Percentiles rank a stretch among this genome's conserved stretches.
Conservation (phyloP, 2,329 filamentous ascomycete species). For the Alternaria burnsii region DNA sequence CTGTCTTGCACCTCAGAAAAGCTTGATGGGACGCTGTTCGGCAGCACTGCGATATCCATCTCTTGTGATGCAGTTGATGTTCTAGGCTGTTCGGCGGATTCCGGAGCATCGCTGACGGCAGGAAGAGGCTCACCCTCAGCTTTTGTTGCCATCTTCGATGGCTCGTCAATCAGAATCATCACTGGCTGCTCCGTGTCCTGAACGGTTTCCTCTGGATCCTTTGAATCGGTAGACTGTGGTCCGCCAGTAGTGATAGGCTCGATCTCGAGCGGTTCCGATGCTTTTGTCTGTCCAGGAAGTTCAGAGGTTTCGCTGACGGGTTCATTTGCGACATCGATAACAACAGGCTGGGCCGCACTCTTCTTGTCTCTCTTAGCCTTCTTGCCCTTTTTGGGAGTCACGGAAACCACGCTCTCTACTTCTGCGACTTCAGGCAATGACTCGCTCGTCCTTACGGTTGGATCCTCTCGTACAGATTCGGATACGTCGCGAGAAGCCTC, state of each 20-base stretch:
- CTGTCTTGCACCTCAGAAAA: slow-evolving; percentile 1
- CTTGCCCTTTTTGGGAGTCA: slow-evolving; percentile 32
- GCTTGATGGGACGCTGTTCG: background rate
- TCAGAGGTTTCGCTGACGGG: background rate
- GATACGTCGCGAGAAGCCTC: background rate
- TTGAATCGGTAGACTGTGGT: background rate
- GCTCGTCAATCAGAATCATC: background rate
- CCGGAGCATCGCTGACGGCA: background rate
- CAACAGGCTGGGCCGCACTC: slow-evolving; percentile 25
- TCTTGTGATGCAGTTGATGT: background rate
- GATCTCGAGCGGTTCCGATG: background rate
- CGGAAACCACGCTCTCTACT: slow-evolving; percentile 24
- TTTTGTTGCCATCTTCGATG: background rate
- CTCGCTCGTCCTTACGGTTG: slow-evolving; percentile 5
- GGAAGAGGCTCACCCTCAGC: background rate
- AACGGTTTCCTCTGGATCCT: background rate
- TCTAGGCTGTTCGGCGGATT: slow-evolving; percentile 2
- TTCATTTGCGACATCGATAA: slow-evolving; percentile 16
- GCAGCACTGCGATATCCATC: background rate
- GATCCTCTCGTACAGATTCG: slow-evolving; percentile 10
- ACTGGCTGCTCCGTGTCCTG: background rate
- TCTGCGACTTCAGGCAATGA: slow-evolving; percentile 15
- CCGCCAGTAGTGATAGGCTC: background rate
- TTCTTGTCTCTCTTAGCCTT: slow-evolving; percentile 46
- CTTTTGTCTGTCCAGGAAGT: slow-evolving; percentile 7